Evolutionary conservation across 371 early-diverging fungal species (phyloP).

Genomic region (Mucor saturninus): DNA sequence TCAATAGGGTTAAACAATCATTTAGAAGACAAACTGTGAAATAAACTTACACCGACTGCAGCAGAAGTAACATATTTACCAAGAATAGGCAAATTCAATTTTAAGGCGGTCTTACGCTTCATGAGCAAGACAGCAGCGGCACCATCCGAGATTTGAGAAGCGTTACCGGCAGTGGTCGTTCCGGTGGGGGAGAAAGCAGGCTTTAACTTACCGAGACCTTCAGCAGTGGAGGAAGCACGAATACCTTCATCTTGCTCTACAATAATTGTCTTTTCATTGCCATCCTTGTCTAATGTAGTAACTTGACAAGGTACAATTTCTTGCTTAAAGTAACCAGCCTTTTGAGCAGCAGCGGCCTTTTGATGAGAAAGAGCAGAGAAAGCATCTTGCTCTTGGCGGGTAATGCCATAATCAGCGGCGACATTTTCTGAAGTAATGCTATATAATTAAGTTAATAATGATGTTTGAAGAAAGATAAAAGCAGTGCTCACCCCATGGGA

Average conservation of each 20-base stretch:
- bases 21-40: not conserved
- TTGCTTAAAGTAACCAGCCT: slow-evolving; percentile 87
- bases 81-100: slow-evolving; percentile 84
- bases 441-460: not conserved
- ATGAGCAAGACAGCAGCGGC: slow-evolving; percentile 97
- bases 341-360: slow-evolving; percentile 88
- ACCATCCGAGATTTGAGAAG: slow-evolving; percentile 99
- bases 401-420: slow-evolving; percentile 80
- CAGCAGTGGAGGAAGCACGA: slow-evolving; percentile 79
- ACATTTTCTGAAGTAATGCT: slow-evolving; percentile 97
- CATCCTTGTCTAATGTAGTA: slow-evolving; percentile 74
- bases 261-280: slow-evolving; percentile 24
- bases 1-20: not conserved
- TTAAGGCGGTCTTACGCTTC: slow-evolving; percentile 90
- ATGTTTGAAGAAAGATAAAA: not conserved
- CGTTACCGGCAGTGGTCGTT: slow-evolving; percentile 96
- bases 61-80: slow-evolving; percentile 91
- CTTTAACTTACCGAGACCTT: slow-evolving; percentile 83
- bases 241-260: slow-evolving; percentile 90
- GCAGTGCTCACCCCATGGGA: slow-evolving; percentile 77
- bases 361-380: slow-evolving; percentile 85
- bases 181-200: slow-evolving; percentile 86
- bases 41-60: slow-evolving; percentile 71
- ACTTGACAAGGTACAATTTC: slow-evolving; percentile 94
- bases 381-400: slow-evolving; percentile 88